Base-by-base conservation (phyloP, 2,329 filamentous ascomycete species). In the Neofusicoccum sp. region DNA sequence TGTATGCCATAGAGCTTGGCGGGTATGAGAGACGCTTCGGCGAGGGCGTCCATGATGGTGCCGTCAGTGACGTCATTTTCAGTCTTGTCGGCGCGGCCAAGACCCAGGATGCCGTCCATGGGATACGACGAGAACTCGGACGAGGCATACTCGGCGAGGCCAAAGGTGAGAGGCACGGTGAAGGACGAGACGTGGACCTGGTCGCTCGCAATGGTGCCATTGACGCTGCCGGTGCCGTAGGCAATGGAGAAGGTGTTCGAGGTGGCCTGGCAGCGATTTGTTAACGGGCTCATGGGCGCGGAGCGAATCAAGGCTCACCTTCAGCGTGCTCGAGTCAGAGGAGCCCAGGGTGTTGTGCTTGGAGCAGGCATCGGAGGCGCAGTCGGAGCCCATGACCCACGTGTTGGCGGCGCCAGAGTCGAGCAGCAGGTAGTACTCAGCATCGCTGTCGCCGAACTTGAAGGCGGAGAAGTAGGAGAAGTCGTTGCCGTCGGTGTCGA, bases 101-200 rank as follows among this genome's bases (percentile, higher is more conserved):
- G 77, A 3, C 91, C 92, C 2, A 96, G 78, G 51, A 96, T 96
- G 26, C 92, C 92, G 71, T 96, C 92, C 74, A 96, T 92, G 1
- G 90, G 89, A 67, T 93, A 96, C 57, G 84, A 82, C 30, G 79
- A 76, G 72, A 96, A 96, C 64, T 95, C 87, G 56, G 85, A 6
- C 1, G 90, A 91, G 1, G 89, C 89, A 26, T 82, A 82, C 34
- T 82, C 84, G 24, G 89, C 90, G 62, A 93, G 75, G 4, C 92
- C 92, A 68, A 96, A 90, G 3, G 84, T 79, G 67, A 91, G 81
- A 20, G 81, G 73, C 12, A 91, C 70, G 43, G 80, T 83, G 63
- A 93, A 79, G 14, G 84, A 85, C 2, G 86, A 89, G 65, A 96
- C 76, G 3, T 80, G 79, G 24, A 95, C 70, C 0, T 79, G 86